Conservation (phyloP, 2,329 filamentous ascomycete species). For the Pseudopithomyces maydicus region DNA sequence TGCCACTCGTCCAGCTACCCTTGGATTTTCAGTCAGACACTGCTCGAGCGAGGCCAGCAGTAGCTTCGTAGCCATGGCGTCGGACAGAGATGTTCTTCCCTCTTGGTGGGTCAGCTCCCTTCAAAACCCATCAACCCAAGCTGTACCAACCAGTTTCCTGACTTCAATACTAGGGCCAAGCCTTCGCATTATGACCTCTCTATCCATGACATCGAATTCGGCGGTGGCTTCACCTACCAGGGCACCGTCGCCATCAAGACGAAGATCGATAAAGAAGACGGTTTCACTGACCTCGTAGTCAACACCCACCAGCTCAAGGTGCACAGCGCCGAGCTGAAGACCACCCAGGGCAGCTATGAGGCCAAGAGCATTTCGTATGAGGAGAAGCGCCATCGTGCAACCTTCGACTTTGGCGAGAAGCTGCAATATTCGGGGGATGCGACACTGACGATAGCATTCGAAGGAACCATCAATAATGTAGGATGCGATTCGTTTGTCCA, state of each 20-base stretch:
- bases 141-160: slow-evolving; percentile 9
- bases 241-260: slow-evolving; percentile 82
- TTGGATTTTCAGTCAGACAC: slow-evolving; percentile 29
- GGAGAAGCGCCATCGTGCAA: slow-evolving; percentile 80
- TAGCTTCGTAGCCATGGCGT: slow-evolving; percentile 48
- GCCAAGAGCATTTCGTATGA: slow-evolving; percentile 78
- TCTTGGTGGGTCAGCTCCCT: slow-evolving; percentile 42
- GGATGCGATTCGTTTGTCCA: slow-evolving; percentile 3
- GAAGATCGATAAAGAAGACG: slow-evolving; percentile 66
- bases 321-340: slow-evolving; percentile 65
- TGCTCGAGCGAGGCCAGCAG: slow-evolving; percentile 40
- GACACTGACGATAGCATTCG: slow-evolving; percentile 71
- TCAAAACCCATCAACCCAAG: neutral
- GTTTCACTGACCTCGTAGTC: slow-evolving; percentile 75
- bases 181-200: slow-evolving; percentile 85
- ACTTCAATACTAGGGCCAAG: slow-evolving; percentile 64
- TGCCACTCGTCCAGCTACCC: slow-evolving; percentile 15
- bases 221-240: slow-evolving; percentile 78
- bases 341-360: slow-evolving; percentile 62
- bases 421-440: slow-evolving; percentile 71
- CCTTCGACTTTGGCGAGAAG: slow-evolving; percentile 75
- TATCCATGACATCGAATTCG: slow-evolving; percentile 76
- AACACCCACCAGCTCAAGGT: slow-evolving; percentile 87
- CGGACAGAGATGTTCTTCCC: slow-evolving; percentile 53
- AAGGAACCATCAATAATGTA: slow-evolving; percentile 82